These are phyloP conservation scores for Tetrapisispora iriomotensis DNA, from an alignment of 805 yeast species.

Conservation along the genomic window DNA sequence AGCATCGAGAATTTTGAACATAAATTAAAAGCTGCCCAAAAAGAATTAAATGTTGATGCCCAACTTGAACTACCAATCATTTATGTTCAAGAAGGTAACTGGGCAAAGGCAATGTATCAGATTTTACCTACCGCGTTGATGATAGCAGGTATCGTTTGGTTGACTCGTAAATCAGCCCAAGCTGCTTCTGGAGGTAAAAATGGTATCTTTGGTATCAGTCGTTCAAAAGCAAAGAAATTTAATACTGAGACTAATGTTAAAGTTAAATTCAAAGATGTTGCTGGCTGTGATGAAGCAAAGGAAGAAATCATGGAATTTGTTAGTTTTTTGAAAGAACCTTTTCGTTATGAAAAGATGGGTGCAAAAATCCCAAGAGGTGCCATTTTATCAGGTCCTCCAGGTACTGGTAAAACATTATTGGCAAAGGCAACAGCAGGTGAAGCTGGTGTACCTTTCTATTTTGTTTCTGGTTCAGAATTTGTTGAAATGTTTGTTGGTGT, in stretches of 20 bases:
- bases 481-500: constrained; percentile 98
- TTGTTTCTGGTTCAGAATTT: constrained; percentile 89
- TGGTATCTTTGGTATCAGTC: constrained; percentile 69
- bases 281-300: constrained; percentile 91
- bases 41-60: constrained; percentile 50
- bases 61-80: constrained; percentile 70
- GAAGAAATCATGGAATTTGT: constrained; percentile 95
- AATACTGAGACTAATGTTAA: constrained; percentile 87
- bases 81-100: constrained; percentile 62
- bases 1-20: constrained; percentile 82
- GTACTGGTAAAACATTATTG: constrained; percentile 88
- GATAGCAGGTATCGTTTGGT: constrained; percentile 80
- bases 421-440: constrained; percentile 97
- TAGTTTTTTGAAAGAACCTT: constrained; percentile 74
- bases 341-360: constrained; percentile 75
- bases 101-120: constrained; percentile 54
- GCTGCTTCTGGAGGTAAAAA: constrained; percentile 45
- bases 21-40: constrained; percentile 66
- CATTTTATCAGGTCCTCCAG: constrained; percentile 88
- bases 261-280: constrained; percentile 81
- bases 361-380: constrained; percentile 97
- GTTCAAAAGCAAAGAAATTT: constrained; percentile 76
- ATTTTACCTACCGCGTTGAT: constrained; percentile 82
- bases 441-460: constrained; percentile 86
- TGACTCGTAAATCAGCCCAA: constrained; percentile 53